Conservation (phyloP, 768 basidiomycete species). For the Rhodotorula toruloides region DNA sequence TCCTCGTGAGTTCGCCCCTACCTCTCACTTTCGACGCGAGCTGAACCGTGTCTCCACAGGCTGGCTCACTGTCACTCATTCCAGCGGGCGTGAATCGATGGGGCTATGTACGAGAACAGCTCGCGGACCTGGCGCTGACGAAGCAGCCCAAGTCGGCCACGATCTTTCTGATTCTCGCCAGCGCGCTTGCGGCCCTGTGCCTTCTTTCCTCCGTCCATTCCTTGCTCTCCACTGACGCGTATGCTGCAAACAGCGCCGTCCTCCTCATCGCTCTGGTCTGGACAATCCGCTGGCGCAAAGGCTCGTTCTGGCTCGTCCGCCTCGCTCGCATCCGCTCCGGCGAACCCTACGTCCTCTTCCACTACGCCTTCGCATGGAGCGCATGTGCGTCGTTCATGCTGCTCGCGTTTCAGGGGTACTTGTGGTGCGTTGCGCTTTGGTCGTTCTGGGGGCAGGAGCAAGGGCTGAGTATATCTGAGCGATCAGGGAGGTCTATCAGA, state of each 20-base stretch:
- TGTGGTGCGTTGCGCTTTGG: neutral
- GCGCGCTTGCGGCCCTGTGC: neutral
- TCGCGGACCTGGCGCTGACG: too few relatives aligned
- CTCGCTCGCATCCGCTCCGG: neutral
- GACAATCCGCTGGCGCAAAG: neutral
- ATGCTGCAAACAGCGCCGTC: neutral
- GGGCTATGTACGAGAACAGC: too few relatives aligned
- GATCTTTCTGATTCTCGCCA: too few relatives aligned
- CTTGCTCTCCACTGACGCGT: slow-evolving; percentile 4
- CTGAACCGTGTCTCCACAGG: too few relatives aligned
- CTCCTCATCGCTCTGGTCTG: neutral
- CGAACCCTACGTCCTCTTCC: neutral
- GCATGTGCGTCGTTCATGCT: neutral
- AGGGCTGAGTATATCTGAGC: too few relatives aligned
- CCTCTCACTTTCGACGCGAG: too few relatives aligned
- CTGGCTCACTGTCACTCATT: too few relatives aligned
- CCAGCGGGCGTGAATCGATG: too few relatives aligned
- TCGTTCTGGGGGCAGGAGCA: too few relatives aligned
- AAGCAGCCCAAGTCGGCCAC: too few relatives aligned
- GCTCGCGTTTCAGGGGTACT: neutral
- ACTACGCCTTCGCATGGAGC: neutral
- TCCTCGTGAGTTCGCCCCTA: too few relatives aligned
- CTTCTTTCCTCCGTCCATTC: neutral
- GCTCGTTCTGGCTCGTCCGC: neutral
- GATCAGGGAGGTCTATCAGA: too few relatives aligned